Evolutionary conservation across 2,329 filamentous ascomycete genomes (phyloP), one percentile per base, ranked within the genome.

Genomic region (Dothiorella sarmentorum): DNA sequence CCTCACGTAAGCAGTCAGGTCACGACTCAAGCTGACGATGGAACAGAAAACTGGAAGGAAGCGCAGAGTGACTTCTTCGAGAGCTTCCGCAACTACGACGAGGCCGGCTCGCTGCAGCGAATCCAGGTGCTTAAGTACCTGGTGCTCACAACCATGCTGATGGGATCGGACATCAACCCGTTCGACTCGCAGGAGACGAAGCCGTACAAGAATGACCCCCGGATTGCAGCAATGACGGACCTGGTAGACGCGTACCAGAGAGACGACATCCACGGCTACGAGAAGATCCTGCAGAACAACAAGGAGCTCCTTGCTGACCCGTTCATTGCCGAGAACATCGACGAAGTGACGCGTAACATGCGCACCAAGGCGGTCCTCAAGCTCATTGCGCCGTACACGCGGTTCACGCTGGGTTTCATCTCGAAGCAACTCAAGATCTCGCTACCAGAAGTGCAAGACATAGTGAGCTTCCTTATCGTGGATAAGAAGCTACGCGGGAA

Each of bases 181-280:
- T 97, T 99, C 73, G 93, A 97, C 75, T 97, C 92, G 7, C 94
- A 97, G 73, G 94, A 99, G 78, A 97, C 93, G 17, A 97, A 97
- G 76, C 94, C 94, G 38, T 99, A 99, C 80, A 93, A 91, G 76
- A 93, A 90, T 65, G 93, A 99, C 71, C 89, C 91, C 5, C 89
- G 93, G 60, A 97, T 99, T 66, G 88, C 91, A 2, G 93, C 91
- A 66, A 99, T 99, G 93, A 97, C 92, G 2, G 90, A 97, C 66
- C 83, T 99, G 0, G 94, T 99, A 20, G 92, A 97, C 67, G 91
- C 94, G 10, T 99, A 96, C 74, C 94, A 97, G 76, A 85, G 89
- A 60, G 93, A 97, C 68, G 93, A 97, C 70, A 93, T 99, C 64
- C 89, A 93, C 71, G 82, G 84, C 65, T 99, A 99, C 74, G 91